These are phyloP conservation scores for Camellia lanceoleosa DNA, from an alignment of 148 eudicot genomes.

Conservation along the genomic window DNA sequence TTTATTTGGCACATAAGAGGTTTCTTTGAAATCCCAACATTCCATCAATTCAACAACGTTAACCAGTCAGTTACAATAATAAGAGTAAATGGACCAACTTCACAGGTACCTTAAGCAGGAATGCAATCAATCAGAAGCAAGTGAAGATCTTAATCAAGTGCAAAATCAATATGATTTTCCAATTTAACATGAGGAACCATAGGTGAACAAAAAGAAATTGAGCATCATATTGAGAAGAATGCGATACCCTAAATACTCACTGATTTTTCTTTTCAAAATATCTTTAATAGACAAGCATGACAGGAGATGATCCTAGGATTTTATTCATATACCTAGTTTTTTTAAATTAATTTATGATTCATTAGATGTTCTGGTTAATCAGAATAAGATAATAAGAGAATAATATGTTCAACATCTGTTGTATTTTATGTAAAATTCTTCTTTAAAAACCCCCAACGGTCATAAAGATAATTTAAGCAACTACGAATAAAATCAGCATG, in stretches of 20 bases:
- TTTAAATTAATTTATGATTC: not conserved
- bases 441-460: not conserved
- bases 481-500: not conserved
- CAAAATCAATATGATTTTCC: not conserved
- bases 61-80: too few species aligned
- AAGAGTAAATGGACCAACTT: not conserved
- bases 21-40: not conserved
- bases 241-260: not conserved
- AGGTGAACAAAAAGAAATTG: not conserved
- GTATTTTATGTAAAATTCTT: not conserved
- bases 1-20: not conserved
- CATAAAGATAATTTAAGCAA: not conserved
- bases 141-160: not conserved
- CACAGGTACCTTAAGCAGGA: not conserved
- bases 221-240: not conserved
- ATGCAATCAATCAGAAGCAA: not conserved
- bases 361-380: not conserved
- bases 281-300: not conserved
- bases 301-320: not conserved
- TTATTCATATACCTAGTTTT: not conserved
- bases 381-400: not conserved
- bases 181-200: not conserved
- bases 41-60: not conserved
- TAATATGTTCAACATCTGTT: not conserved
- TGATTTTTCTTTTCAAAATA: not conserved